phyloP scores from a whole-genome alignment of 2,329 filamentous ascomycete genomes.

The Neofusicoccum sp. region DNA sequence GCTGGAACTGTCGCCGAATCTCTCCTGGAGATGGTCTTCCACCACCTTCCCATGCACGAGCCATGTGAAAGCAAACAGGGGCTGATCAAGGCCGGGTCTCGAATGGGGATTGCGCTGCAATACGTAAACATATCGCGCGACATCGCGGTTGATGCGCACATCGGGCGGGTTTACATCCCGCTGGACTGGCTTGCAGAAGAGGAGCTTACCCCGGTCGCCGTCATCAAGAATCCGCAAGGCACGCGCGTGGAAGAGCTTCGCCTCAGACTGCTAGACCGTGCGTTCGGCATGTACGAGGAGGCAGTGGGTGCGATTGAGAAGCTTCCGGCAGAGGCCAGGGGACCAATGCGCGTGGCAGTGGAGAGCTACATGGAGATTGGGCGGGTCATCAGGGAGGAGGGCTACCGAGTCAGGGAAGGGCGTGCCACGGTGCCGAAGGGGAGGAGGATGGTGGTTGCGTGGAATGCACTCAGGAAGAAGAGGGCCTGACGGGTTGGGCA shows the following conservation, averaged over 20 bases:
- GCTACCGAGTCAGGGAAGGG: slow-evolving; percentile 29
- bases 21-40: slow-evolving; percentile 65
- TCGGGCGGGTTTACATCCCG: slow-evolving; percentile 68
- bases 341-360: slow-evolving; percentile 66
- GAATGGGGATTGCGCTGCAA: slow-evolving; percentile 73
- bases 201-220: slow-evolving; percentile 53
- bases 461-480: slow-evolving; percentile 49
- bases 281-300: slow-evolving; percentile 59
- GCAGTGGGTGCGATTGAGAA: slow-evolving; percentile 58
- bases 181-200: slow-evolving; percentile 61
- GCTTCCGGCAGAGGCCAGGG: slow-evolving; percentile 60
- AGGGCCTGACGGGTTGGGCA: not conserved
- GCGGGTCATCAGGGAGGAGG: slow-evolving; percentile 52
- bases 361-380: slow-evolving; percentile 78
- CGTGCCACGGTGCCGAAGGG: slow-evolving; percentile 48
- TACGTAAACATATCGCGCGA: slow-evolving; percentile 76
- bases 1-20: slow-evolving; percentile 71
- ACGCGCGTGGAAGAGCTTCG: slow-evolving; percentile 52
- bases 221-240: slow-evolving; percentile 52
- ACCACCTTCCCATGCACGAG: slow-evolving; percentile 42
- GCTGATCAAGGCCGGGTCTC: slow-evolving; percentile 57
- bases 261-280: slow-evolving; percentile 56
- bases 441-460: slow-evolving; percentile 57
- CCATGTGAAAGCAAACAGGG: slow-evolving; percentile 34
- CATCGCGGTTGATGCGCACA: slow-evolving; percentile 63